phyloP scores from a whole-genome alignment of 306 rosid genomes.

The Trifolium repens region DNA sequence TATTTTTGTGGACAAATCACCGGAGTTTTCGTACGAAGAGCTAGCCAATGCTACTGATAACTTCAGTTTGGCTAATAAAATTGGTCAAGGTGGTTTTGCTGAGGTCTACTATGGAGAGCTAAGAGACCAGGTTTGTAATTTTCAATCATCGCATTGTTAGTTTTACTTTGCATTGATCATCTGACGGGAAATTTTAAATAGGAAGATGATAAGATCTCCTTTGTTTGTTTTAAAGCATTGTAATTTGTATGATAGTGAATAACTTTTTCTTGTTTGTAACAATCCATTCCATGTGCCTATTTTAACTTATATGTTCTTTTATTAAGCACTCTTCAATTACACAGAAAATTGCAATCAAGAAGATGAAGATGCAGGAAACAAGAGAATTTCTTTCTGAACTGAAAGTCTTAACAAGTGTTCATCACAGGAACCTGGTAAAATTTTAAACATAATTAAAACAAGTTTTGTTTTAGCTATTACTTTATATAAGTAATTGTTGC shows the following conservation, averaged over 20 bases:
- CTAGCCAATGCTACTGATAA: constrained; percentile 73
- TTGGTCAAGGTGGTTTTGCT: constrained; percentile 69
- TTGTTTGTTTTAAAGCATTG: too few species aligned
- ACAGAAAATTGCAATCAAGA: constrained; percentile 64
- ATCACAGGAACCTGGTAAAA: constrained; percentile 80
- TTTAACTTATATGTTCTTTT: background rate
- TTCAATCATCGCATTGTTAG: background rate
- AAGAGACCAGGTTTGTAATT: constrained; percentile 72
- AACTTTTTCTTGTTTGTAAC: too few species aligned
- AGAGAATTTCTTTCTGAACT: constrained; percentile 82
- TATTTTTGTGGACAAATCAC: constrained; percentile 63
- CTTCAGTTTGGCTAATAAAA: constrained; percentile 72
- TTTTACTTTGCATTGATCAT: background rate
- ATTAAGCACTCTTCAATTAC: background rate
- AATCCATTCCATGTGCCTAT: too few species aligned
- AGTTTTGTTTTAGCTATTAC: too few species aligned
- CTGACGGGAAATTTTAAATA: too few species aligned
- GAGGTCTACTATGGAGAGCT: constrained; percentile 62
- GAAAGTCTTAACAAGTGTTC: constrained; percentile 82
- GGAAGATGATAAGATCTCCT: too few species aligned
- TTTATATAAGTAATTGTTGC: background rate
- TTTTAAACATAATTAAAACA: background rate
- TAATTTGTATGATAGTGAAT: too few species aligned
- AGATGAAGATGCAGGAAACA: constrained; percentile 75
- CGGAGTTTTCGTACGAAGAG: constrained; percentile 75